phyloP scores from a whole-genome alignment of 164 flowering plant species.

The Vitis amurensis region DNA sequence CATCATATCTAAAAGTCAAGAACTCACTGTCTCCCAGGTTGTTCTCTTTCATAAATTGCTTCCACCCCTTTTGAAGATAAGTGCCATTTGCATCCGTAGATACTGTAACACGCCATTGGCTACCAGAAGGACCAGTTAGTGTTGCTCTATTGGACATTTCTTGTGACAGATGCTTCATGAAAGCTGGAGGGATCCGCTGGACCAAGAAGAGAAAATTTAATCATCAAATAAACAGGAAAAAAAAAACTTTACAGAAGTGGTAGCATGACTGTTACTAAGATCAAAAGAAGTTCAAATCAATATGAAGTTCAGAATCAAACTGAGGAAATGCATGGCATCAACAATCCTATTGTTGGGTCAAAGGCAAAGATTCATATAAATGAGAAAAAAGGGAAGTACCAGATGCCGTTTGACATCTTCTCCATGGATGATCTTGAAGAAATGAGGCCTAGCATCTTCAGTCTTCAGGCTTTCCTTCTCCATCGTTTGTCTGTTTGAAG shows the following conservation, averaged over 20 bases:
- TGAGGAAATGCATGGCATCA: too few relatives aligned
- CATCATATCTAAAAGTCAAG: constrained; percentile 27
- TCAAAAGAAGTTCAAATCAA: not conserved
- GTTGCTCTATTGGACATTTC: constrained; percentile 12
- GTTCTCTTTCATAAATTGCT: constrained; percentile 14
- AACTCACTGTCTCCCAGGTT: constrained; percentile 8
- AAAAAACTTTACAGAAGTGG: too few relatives aligned
- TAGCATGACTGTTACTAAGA: not conserved
- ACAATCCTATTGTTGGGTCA: too few relatives aligned
- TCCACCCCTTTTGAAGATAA: constrained; percentile 26
- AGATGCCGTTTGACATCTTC: too few relatives aligned
- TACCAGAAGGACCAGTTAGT: constrained; percentile 20
- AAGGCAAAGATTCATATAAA: too few relatives aligned
- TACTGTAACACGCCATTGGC: constrained; percentile 18
- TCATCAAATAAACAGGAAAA: too few relatives aligned
- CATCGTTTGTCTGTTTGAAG: too few relatives aligned
- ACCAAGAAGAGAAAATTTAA: not conserved
- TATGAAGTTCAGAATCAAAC: too few relatives aligned
- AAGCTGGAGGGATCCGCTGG: constrained; percentile 22
- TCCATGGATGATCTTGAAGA: too few relatives aligned
- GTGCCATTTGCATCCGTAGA: not conserved
- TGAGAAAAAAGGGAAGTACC: too few relatives aligned
- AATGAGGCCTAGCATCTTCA: too few relatives aligned
- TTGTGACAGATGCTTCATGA: constrained; percentile 9
- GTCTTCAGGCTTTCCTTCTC: too few relatives aligned